Percentiles rank a stretch among this genome's conserved stretches.
These are phyloP conservation scores for Cyberlindnera samutprakarnensis DNA, from an alignment of 805 yeast species.

Conservation along the genomic window DNA sequence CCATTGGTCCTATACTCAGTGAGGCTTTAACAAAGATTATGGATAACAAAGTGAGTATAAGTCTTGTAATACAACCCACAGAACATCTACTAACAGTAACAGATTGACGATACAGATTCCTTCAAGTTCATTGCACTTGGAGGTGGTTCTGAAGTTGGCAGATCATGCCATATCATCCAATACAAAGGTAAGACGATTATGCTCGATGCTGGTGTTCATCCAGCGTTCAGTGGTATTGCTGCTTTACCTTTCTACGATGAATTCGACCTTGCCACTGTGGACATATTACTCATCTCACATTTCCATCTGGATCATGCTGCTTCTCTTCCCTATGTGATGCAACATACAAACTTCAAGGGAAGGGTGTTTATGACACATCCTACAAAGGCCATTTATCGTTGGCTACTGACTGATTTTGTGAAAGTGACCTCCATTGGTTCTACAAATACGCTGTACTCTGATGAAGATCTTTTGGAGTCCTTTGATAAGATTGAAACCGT, in stretches of 20 bases:
- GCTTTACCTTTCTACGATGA: conserved; percentile 95
- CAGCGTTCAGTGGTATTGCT: conserved; percentile 84
- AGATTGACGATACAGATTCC: conserved; percentile 20
- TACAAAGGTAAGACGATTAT: conserved; percentile 92
- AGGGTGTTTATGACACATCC: conserved; percentile 99
- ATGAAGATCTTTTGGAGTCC: conserved; percentile 81
- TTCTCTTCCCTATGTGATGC: conserved; percentile 95
- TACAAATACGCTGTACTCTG: conserved; percentile 57
- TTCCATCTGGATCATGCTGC: conserved; percentile 99
- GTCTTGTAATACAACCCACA: no score
- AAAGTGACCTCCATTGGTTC: conserved; percentile 66
- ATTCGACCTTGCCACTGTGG: conserved; percentile 82
- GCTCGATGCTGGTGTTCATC: conserved; percentile 98
- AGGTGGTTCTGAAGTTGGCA: conserved; percentile 97
- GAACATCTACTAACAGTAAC: background rate
- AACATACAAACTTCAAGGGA: conserved; percentile 89
- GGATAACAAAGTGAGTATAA: no score
- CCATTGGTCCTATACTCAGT: no score
- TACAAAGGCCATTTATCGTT: conserved; percentile 93
- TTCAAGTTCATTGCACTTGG: conserved; percentile 84
- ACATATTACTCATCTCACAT: conserved; percentile 81
- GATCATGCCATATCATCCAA: conserved; percentile 89
- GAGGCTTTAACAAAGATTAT: no score
- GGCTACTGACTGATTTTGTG: conserved; percentile 92
- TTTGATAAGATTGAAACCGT: conserved; percentile 89